Evolutionary conservation across 352 stramenopile genomes (phyloP).

Genomic region (Phytophthora podocarpi): DNA sequence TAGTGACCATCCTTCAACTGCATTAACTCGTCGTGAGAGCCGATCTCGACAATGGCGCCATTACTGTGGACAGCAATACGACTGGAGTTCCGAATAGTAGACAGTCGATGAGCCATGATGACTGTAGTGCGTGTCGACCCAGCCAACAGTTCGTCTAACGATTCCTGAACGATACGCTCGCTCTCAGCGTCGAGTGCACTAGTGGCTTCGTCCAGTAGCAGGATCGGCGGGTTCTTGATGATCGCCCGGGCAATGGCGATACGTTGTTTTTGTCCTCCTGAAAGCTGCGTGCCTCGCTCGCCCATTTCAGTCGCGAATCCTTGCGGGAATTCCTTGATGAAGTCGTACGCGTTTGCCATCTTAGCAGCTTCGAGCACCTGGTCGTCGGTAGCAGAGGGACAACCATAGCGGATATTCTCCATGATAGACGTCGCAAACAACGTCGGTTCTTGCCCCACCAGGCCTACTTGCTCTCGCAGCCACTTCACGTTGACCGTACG

Average conservation of each 20-base stretch:
- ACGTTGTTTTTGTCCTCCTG: constrained; percentile 93
- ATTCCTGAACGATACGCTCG: constrained; percentile 91
- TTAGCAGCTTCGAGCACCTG: neutral
- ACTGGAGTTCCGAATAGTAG: constrained; percentile 77
- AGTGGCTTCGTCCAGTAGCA: constrained; percentile 43
- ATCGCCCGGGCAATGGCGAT: constrained; percentile 92
- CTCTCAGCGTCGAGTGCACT: constrained; percentile 69
- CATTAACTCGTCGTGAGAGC: constrained; percentile 73
- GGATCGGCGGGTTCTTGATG: constrained; percentile 81
- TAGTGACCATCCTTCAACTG: constrained; percentile 12
- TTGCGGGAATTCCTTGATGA: too few species aligned
- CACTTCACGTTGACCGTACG: too few species aligned
- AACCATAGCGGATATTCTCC: too few species aligned
- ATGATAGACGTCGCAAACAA: too few species aligned
- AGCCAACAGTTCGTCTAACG: constrained; percentile 67
- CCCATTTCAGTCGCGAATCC: too few species aligned
- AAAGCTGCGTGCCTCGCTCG: constrained; percentile 87
- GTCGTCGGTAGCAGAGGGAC: too few species aligned
- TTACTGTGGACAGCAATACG: constrained; percentile 76
- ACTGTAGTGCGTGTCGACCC: constrained; percentile 79
- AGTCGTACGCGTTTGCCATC: neutral
- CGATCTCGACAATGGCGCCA: constrained; percentile 63
- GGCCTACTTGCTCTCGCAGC: too few species aligned
- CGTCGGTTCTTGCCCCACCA: too few species aligned
- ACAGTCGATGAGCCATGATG: constrained; percentile 83